These are phyloP conservation scores for Haplosporangium sp. DNA, from an alignment of 371 early-diverging fungal species.

Conservation along the genomic window DNA sequence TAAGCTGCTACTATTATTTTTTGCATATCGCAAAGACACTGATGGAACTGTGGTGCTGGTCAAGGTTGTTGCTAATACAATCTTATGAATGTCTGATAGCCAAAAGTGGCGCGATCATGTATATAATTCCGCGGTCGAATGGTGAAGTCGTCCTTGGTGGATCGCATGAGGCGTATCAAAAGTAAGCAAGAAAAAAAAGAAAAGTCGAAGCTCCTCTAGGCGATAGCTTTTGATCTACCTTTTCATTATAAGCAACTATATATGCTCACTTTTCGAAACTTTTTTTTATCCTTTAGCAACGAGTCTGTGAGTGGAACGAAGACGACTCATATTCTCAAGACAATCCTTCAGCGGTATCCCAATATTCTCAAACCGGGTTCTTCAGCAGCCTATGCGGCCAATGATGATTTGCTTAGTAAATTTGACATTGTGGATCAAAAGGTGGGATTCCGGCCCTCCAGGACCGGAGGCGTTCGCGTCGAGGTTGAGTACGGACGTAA, in stretches of 20 bases:
- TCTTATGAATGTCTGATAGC: constrained; percentile 18
- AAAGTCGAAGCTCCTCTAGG: no score
- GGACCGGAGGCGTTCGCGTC: constrained; percentile 77
- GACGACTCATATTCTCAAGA: constrained; percentile 56
- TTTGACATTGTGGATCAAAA: constrained; percentile 69
- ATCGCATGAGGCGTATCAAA: constrained; percentile 71
- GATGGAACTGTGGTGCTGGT: not conserved
- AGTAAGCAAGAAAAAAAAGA: constrained; percentile 56
- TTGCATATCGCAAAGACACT: not conserved
- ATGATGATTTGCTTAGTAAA: constrained; percentile 44
- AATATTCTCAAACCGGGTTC: constrained; percentile 56
- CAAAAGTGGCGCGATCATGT: constrained; percentile 60
- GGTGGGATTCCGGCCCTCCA: constrained; percentile 80
- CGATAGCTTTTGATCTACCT: no score
- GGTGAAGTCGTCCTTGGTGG: constrained; percentile 84
- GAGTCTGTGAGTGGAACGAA: constrained; percentile 30
- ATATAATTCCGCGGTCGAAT: constrained; percentile 84
- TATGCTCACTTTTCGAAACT: not conserved
- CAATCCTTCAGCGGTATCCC: constrained; percentile 67
- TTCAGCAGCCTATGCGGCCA: constrained; percentile 57
- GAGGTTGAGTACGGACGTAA: constrained; percentile 71
- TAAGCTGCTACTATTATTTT: constrained; percentile 15
- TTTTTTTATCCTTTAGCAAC: constrained; percentile 33
- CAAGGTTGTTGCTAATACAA: not conserved
- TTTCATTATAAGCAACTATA: no score